Conservation (phyloP, 2,329 filamentous ascomycete genomes). For the Colletotrichum sidae region DNA sequence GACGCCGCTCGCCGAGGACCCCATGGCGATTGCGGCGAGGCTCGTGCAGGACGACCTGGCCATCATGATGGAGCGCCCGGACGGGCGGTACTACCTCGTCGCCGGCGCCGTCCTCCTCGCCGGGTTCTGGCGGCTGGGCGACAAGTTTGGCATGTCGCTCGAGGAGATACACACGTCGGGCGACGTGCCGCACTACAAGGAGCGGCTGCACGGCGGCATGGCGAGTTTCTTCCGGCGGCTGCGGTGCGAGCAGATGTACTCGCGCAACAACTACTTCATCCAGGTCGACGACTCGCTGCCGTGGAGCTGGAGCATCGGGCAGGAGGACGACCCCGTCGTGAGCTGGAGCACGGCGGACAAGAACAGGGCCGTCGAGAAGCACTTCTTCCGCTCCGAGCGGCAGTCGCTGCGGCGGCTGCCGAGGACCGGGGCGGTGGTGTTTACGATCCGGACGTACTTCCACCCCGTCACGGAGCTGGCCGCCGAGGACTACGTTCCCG, state of each 20-base stretch:
- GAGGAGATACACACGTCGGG: conserved; percentile 84
- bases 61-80: conserved; percentile 81
- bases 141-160: conserved; percentile 84
- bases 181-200: conserved; percentile 77
- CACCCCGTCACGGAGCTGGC: conserved; percentile 75
- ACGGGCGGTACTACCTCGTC: conserved; percentile 85
- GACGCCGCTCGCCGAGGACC: conserved; percentile 77
- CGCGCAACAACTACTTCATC: conserved; percentile 86
- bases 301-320: conserved; percentile 82
- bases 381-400: conserved; percentile 82
- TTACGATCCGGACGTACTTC: conserved; percentile 86
- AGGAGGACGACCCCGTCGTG: conserved; percentile 72
- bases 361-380: conserved; percentile 76
- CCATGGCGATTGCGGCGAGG: conserved; percentile 79
- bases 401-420: conserved; percentile 76
- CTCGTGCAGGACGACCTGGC: conserved; percentile 86
- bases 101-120: conserved; percentile 81
- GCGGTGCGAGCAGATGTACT: conserved; percentile 71
- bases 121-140: conserved; percentile 85
- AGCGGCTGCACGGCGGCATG: conserved; percentile 83
- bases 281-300: conserved; percentile 83
- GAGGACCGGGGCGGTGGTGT: conserved; percentile 69
- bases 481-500: conserved; percentile 81
- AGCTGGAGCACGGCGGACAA: conserved; percentile 84
- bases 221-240: conserved; percentile 82